Conservation (phyloP, 805 yeast species). For the Vanderwaltozyma verrucispora region DNA sequence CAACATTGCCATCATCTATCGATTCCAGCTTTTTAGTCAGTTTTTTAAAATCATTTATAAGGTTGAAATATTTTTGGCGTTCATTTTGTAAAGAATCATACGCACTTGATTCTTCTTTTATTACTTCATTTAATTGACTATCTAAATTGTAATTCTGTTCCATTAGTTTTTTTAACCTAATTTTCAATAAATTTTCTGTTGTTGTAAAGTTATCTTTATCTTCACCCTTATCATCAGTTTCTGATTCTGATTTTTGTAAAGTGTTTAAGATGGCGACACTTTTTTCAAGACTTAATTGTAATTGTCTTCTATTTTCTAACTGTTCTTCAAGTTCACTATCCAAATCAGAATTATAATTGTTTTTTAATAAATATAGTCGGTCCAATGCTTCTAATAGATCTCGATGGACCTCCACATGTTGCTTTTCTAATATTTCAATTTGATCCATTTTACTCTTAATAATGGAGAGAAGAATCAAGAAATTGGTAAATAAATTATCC, state of each 20-base stretch:
- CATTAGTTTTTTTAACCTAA: constrained; percentile 9
- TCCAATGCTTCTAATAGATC: constrained; percentile 28
- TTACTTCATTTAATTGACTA: constrained; percentile 4
- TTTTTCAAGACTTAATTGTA: constrained; percentile 19
- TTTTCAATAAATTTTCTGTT: constrained; percentile 12
- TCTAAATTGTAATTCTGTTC: constrained; percentile 13
- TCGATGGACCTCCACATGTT: constrained; percentile 27
- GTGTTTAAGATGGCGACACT: constrained; percentile 14
- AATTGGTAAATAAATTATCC: too few species aligned
- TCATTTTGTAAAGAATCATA: constrained; percentile 1
- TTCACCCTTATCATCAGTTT: neutral
- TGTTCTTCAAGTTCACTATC: constrained; percentile 3
- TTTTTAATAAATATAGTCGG: constrained; percentile 18
- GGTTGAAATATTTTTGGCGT: neutral
- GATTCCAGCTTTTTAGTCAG: neutral
- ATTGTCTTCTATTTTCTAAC: constrained; percentile 12
- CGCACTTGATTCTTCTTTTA: constrained; percentile 4
- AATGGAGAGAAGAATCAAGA: too few species aligned
- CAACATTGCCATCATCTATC: neutral
- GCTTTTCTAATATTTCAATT: constrained; percentile 12
- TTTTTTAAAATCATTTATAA: neutral
- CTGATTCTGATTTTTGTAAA: constrained; percentile 5
- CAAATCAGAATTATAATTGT: neutral
- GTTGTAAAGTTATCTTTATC: neutral
- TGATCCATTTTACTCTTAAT: constrained; percentile 2